These are phyloP conservation scores for Teratosphaeria nubilosa DNA, from an alignment of 2,329 filamentous ascomycete genomes.

Conservation along the genomic window DNA sequence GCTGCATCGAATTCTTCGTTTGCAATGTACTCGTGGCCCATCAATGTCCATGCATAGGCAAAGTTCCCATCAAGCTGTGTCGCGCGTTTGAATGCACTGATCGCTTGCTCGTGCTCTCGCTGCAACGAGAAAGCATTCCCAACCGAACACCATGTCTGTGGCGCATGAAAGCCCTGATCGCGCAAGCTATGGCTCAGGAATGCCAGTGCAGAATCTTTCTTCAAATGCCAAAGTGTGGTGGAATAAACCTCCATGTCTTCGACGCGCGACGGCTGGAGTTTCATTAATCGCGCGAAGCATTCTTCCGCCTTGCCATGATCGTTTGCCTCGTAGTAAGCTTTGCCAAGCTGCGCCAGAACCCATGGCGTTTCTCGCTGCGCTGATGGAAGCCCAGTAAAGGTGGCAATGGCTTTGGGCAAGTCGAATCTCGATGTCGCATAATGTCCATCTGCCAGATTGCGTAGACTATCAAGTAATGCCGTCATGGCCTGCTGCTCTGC, in stretches of 20 bases:
- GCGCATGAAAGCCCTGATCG: slow-evolving; percentile 77
- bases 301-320: slow-evolving; percentile 79
- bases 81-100: slow-evolving; percentile 88
- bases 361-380: slow-evolving; percentile 82
- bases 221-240: slow-evolving; percentile 96
- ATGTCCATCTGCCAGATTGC: slow-evolving; percentile 72
- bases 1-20: slow-evolving; percentile 98
- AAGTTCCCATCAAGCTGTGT: slow-evolving; percentile 85
- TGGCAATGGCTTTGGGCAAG: slow-evolving; percentile 64
- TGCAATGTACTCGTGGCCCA: slow-evolving; percentile 88
- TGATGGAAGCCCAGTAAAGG: slow-evolving; percentile 60
- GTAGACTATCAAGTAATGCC: slow-evolving; percentile 69
- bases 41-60: slow-evolving; percentile 89
- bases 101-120: slow-evolving; percentile 85
- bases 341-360: slow-evolving; percentile 83
- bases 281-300: slow-evolving; percentile 69
- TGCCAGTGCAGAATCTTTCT: slow-evolving; percentile 81
- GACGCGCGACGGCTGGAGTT: slow-evolving; percentile 68
- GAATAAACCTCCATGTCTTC: slow-evolving; percentile 98
- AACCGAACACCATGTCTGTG: slow-evolving; percentile 90
- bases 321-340: slow-evolving; percentile 83
- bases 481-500: slow-evolving; percentile 60
- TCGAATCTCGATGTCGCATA: slow-evolving; percentile 69
- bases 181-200: slow-evolving; percentile 86
- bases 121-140: slow-evolving; percentile 92